Base-by-base conservation (phyloP, 495 filamentous ascomycete species). In the Xylaria flabelliformis region DNA sequence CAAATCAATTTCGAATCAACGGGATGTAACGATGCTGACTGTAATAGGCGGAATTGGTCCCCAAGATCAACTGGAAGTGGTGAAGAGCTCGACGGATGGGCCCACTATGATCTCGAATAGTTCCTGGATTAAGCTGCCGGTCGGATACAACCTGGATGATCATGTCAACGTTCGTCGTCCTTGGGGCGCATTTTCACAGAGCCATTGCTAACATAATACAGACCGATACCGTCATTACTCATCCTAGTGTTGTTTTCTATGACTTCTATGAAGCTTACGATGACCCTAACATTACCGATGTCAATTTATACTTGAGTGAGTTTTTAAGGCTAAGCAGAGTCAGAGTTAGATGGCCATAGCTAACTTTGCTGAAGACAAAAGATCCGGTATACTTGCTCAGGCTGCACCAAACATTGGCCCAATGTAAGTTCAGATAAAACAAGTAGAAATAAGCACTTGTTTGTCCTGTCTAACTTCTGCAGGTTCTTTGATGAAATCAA, bases 121-220 rank as follows among this genome's bases (percentile, higher is more conserved):
- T 3, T 74, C 88, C 29, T 93, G 91, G 91, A 90, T 94, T 75
- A 81, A 88, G 69, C 84, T 91, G 12, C 91, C 91, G 21, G 91
- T 94, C 26, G 91, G 91, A 64, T 85, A 90, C 74, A 92, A 91
- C 74, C 77, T 93, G 50, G 85, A 89, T 69, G 91, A 93, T 75
- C 91, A 94, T 79, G 83, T 88, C 67, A 91, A 91, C 78, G 78
- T 78, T 26, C 50, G 77, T 71, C 36, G 3, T 44, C 55, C 24
- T 26, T 29, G 3, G 17, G 3, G 2, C 4, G 7, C 8, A 21
- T 32, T 2, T 42, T 58, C 4, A 21, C 50, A 34, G 15, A 64
- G 10, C 1, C 15, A 62, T 64, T 29, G 50, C 75, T 72, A 44
- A 73, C 26, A 0, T 56, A 3, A 4, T 4, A 17, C 42, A 83